These are phyloP conservation scores for Mycosarcoma maydis DNA, from an alignment of 1,284 basidiomycete species.

Conservation along the genomic window DNA sequence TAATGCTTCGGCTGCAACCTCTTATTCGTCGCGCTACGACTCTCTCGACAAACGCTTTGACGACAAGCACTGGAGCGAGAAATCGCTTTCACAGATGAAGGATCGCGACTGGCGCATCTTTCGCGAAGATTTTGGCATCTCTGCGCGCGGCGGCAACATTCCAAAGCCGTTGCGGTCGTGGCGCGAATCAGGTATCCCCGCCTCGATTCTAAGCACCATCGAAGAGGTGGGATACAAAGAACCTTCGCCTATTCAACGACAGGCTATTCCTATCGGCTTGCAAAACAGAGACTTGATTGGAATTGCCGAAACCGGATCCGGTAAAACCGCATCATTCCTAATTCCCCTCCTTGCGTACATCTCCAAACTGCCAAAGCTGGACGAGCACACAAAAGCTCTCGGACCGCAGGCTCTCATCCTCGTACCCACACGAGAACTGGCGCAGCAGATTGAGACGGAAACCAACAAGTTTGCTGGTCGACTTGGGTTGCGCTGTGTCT, in stretches of 20 bases:
- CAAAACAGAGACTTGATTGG: slow-evolving; percentile 97
- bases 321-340: slow-evolving; percentile 99
- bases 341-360: slow-evolving; percentile 98
- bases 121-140: slow-evolving; percentile 96
- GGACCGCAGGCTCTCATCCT: slow-evolving; percentile 94
- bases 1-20: background rate
- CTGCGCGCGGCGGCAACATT: slow-evolving; percentile 85
- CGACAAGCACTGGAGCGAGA: slow-evolving; percentile 95
- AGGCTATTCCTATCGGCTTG: slow-evolving; percentile 96
- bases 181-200: slow-evolving; percentile 86
- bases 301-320: slow-evolving; percentile 93
- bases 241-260: slow-evolving; percentile 93
- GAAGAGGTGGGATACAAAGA: slow-evolving; percentile 94
- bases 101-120: slow-evolving; percentile 99
- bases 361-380: slow-evolving; percentile 80
- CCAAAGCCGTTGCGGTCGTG: slow-evolving; percentile 91
- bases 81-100: slow-evolving; percentile 90
- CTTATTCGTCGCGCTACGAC: slow-evolving; percentile 8
- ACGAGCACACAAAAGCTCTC: slow-evolving; percentile 88
- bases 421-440: slow-evolving; percentile 95
- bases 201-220: slow-evolving; percentile 81
- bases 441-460: slow-evolving; percentile 95
- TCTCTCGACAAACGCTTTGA: slow-evolving; percentile 68
- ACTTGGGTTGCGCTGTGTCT: slow-evolving; percentile 90
- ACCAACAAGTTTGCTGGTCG: slow-evolving; percentile 87